A percentile compares a stretch with the other conserved stretches of the same genome.
phyloP scores from a whole-genome alignment of 495 filamentous ascomycete species.

The Lophiostoma macrostomum region DNA sequence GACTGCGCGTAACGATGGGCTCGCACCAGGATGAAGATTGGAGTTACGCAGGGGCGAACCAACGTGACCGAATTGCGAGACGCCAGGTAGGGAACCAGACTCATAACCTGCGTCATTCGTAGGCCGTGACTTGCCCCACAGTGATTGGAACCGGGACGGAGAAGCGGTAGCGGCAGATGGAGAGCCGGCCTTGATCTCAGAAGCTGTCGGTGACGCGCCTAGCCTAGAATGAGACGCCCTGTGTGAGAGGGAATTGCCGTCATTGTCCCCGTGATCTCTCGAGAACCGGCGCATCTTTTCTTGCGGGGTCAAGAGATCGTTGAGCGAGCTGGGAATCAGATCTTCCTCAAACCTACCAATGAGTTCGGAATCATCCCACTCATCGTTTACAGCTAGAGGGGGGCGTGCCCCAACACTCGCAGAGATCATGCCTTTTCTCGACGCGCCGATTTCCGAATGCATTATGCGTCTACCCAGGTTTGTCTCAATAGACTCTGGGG shows the following conservation, averaged over 20 bases:
- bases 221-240: conserved; percentile 60
- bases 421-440: conserved; percentile 70
- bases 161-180: conserved; percentile 66
- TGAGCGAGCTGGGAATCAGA: conserved; percentile 78
- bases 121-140: conserved; percentile 66
- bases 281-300: conserved; percentile 84
- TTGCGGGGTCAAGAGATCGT: conserved; percentile 87
- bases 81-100: conserved; percentile 31
- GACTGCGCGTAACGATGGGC: conserved; percentile 63
- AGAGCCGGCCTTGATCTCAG: conserved; percentile 68
- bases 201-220: conserved; percentile 46
- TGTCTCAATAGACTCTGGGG: conserved; percentile 57
- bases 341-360: conserved; percentile 88
- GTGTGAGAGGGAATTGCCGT: conserved; percentile 42
- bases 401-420: conserved; percentile 69
- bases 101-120: conserved; percentile 44
- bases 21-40: conserved; percentile 56
- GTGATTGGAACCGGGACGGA: conserved; percentile 79
- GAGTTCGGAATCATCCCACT: conserved; percentile 51
- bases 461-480: conserved; percentile 69
- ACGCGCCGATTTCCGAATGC: conserved; percentile 72
- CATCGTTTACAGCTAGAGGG: conserved; percentile 59
- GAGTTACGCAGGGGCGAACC: conserved; percentile 94
- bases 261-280: conserved; percentile 53
- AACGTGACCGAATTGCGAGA: conserved; percentile 75